Evolutionary conservation across 1,284 basidiomycete genomes (phyloP).

Genomic region (Phaffia rhodozyma): DNA sequence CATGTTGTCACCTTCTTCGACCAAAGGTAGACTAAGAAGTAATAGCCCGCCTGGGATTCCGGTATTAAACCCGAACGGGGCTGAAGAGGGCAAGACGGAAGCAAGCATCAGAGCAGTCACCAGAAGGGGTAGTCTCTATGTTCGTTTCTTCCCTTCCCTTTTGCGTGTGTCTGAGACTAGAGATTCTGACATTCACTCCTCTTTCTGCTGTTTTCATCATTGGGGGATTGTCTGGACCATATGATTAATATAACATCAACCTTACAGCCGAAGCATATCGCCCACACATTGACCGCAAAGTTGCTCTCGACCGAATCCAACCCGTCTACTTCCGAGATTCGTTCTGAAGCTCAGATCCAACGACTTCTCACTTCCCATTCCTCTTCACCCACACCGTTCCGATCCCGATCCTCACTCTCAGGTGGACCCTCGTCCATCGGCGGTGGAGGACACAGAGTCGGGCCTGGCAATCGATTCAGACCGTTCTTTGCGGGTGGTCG

Average conservation of each 20-base stretch:
- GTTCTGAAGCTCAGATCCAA: conserved; percentile 8
- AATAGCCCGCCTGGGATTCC: background rate
- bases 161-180: too few species aligned
- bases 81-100: background rate
- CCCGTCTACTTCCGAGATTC: background rate
- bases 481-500: too few species aligned
- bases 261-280: conserved; percentile 2
- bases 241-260: background rate
- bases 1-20: background rate
- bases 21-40: background rate
- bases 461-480: too few species aligned
- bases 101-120: background rate
- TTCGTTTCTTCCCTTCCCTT: too few species aligned
- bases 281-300: background rate
- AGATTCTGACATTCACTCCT: too few species aligned
- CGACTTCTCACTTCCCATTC: conserved; percentile 5
- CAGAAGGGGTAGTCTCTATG: background rate
- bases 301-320: background rate
- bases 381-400: background rate
- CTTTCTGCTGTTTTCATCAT: too few species aligned
- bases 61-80: background rate
- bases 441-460: background rate
- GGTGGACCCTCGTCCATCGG: background rate
- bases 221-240: background rate
- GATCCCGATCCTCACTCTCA: background rate